These are phyloP conservation scores for Cyclostephanos invisitatus DNA, from an alignment of 108 stramenopile species.

Conservation along the genomic window DNA sequence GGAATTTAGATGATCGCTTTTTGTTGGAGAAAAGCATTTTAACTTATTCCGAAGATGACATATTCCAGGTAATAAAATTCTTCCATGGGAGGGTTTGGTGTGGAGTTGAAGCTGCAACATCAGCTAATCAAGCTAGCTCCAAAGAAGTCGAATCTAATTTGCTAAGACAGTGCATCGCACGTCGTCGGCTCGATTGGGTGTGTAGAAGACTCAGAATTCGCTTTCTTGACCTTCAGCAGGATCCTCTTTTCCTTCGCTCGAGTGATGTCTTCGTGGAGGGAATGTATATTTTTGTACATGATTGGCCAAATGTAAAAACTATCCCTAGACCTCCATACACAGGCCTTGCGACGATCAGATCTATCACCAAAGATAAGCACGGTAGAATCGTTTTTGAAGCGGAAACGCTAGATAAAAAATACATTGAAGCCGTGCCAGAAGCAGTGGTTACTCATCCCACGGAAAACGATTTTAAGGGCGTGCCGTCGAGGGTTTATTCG, in stretches of 20 bases:
- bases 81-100: slow-evolving; percentile 31
- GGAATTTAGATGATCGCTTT: slow-evolving; percentile 32
- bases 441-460: slow-evolving; percentile 26
- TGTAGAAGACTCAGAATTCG: slow-evolving; percentile 3
- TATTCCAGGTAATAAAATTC: slow-evolving; percentile 22
- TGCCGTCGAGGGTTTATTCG: neutral
- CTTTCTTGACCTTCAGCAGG: neutral
- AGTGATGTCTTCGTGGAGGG: slow-evolving; percentile 12
- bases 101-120: slow-evolving; percentile 29
- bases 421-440: slow-evolving; percentile 22
- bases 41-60: slow-evolving; percentile 22
- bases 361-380: slow-evolving; percentile 19
- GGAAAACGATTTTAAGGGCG: slow-evolving; percentile 22
- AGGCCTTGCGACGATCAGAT: slow-evolving; percentile 14
- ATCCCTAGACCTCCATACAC: slow-evolving; percentile 19
- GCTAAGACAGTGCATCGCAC: slow-evolving; percentile 37
- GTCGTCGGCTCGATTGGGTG: slow-evolving; percentile 40
- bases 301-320: slow-evolving; percentile 18
- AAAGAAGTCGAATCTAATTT: neutral
- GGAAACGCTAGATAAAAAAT: slow-evolving; percentile 13
- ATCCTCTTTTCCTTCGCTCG: neutral
- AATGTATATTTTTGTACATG: slow-evolving; percentile 36
- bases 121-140: neutral
- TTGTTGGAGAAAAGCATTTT: slow-evolving; percentile 29
- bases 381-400: slow-evolving; percentile 1